Evolutionary conservation across 768 basidiomycete genomes (phyloP).

Genomic region (Mycena chlorophos): DNA sequence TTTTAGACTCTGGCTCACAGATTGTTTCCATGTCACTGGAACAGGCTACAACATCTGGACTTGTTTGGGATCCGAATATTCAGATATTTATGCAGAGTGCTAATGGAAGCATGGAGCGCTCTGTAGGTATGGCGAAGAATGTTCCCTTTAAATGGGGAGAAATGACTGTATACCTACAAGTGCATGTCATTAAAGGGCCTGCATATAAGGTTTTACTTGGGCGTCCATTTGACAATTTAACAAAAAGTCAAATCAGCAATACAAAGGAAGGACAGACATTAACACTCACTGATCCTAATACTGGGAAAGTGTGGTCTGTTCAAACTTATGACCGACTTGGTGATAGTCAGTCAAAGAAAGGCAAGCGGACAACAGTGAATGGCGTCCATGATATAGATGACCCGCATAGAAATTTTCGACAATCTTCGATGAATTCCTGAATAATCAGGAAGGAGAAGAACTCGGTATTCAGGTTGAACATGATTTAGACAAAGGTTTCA

Average conservation of each 20-base stretch:
- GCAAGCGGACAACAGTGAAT: conserved; percentile 14
- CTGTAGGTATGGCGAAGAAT: conserved; percentile 27
- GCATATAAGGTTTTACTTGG: conserved; percentile 30
- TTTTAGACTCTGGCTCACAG: conserved; percentile 29
- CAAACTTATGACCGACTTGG: neutral
- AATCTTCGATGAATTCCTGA: conserved; percentile 9
- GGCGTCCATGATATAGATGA: conserved; percentile 21
- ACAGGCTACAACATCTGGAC: conserved; percentile 8
- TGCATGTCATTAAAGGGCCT: conserved; percentile 25
- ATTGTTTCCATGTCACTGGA: conserved; percentile 25
- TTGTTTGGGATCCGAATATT: conserved; percentile 21
- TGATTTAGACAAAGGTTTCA: neutral
- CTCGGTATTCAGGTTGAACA: conserved; percentile 3
- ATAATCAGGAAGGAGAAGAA: conserved; percentile 13
- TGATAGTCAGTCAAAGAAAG: neutral
- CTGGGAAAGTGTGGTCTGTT: neutral
- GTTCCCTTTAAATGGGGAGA: conserved; percentile 26
- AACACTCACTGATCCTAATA: conserved; percentile 27
- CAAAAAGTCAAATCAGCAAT: conserved; percentile 21
- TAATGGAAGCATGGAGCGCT: conserved; percentile 23
- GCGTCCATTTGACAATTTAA: conserved; percentile 29
- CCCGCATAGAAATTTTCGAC: conserved; percentile 20
- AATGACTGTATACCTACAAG: conserved; percentile 27
- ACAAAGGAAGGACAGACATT: conserved; percentile 22
- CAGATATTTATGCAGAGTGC: conserved; percentile 28